Percentiles rank a stretch among this genome's conserved stretches.
Evolutionary conservation across 139 green algal species (phyloP).

Genomic region (Deuterostichococcus epilithicus): DNA sequence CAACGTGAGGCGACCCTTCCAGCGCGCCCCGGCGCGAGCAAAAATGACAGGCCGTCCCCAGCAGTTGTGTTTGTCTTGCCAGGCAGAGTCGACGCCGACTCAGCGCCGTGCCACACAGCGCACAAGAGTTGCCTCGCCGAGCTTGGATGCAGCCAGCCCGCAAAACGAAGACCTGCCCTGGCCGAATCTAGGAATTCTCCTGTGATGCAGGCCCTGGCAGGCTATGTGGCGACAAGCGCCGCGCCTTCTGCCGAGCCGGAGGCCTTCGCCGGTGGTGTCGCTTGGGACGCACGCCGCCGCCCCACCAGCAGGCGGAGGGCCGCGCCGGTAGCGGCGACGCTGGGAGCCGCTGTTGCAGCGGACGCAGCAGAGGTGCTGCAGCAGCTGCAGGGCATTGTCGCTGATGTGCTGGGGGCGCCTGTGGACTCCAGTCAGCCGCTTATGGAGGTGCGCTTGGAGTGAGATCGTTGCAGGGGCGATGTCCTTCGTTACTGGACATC

Average conservation of each 20-base stretch:
- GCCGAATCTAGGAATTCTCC: too few species aligned
- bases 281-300: neutral
- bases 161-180: too few species aligned
- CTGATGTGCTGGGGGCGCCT: neutral
- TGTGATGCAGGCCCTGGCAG: neutral
- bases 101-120: too few species aligned
- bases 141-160: too few species aligned
- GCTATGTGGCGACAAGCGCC: neutral
- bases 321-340: neutral
- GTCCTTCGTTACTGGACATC: too few species aligned
- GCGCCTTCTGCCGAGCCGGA: neutral
- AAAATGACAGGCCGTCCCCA: too few species aligned
- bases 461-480: too few species aligned
- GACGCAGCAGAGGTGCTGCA: neutral
- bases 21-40: too few species aligned
- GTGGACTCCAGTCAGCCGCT: slow-evolving; percentile 36
- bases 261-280: neutral
- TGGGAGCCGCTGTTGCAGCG: neutral
- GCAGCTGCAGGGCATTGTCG: neutral
- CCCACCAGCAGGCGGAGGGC: too few species aligned
- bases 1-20: neutral
- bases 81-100: too few species aligned
- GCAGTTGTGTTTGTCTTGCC: too few species aligned
- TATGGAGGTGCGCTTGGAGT: slow-evolving; percentile 59
- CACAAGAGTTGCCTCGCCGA: too few species aligned